Evolutionary conservation across 768 basidiomycete genomes (phyloP).

Genomic region (Boletus coccyginus): DNA sequence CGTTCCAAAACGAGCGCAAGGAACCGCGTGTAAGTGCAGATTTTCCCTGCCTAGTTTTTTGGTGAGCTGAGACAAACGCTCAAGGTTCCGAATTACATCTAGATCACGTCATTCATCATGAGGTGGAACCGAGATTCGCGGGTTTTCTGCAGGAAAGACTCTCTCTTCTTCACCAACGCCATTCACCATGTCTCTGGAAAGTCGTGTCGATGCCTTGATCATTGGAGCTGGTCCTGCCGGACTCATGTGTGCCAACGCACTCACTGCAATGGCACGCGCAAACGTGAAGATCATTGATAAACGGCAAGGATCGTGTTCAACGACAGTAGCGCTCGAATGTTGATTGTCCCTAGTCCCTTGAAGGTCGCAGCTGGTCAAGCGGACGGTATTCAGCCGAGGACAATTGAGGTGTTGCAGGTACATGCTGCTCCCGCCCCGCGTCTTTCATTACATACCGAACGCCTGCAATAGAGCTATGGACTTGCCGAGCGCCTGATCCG

Average conservation of each 20-base stretch:
- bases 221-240: conserved; percentile 54
- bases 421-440: neutral
- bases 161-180: neutral
- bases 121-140: too few species aligned
- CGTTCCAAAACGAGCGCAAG: too few species aligned
- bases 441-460: neutral
- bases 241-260: conserved; percentile 64
- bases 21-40: too few species aligned
- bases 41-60: too few species aligned
- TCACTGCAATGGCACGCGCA: conserved; percentile 38
- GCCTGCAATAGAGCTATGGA: conserved; percentile 61
- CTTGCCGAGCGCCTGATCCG: conserved; percentile 60
- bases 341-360: conserved; percentile 32
- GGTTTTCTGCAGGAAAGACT: too few species aligned
- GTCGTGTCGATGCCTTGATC: conserved; percentile 43
- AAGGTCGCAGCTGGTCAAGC: conserved; percentile 49
- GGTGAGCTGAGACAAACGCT: too few species aligned
- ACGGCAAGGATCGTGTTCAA: conserved; percentile 28
- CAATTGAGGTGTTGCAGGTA: conserved; percentile 54
- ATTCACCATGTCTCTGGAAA: conserved; percentile 21
- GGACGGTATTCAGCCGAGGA: conserved; percentile 55
- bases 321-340: too few species aligned
- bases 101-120: too few species aligned
- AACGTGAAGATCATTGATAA: conserved; percentile 48
- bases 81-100: too few species aligned